Conservation (phyloP, 1,284 basidiomycete genomes). For the Cerrena zonata region DNA sequence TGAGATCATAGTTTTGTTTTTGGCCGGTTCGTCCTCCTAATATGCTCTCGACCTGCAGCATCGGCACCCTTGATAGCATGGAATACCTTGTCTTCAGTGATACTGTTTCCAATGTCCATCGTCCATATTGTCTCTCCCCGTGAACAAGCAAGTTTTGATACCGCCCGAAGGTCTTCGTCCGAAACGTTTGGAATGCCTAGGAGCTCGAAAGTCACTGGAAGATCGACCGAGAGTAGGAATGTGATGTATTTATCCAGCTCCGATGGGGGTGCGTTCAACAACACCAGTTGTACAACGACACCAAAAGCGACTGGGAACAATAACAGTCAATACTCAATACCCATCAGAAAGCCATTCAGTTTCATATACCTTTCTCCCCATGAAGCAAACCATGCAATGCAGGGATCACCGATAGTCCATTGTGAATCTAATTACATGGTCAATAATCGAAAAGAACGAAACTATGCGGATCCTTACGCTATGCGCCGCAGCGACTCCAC, state of each 20-base stretch:
- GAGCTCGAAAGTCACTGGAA: slow-evolving; percentile 28
- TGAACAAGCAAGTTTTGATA: slow-evolving; percentile 26
- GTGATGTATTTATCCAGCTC: slow-evolving; percentile 30
- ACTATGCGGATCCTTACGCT: slow-evolving; percentile 18
- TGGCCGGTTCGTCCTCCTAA: slow-evolving; percentile 20
- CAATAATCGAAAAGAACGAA: neutral
- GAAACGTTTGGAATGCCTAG: slow-evolving; percentile 28
- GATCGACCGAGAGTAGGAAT: slow-evolving; percentile 30
- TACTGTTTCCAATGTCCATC: slow-evolving; percentile 19
- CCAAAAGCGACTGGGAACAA: slow-evolving; percentile 26
- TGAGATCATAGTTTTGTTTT: neutral
- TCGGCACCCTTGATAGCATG: slow-evolving; percentile 30
- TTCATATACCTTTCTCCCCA: slow-evolving; percentile 27
- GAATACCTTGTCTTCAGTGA: slow-evolving; percentile 27
- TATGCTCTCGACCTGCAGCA: slow-evolving; percentile 25
- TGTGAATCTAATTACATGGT: slow-evolving; percentile 24
- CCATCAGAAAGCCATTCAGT: neutral
- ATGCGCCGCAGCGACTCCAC: slow-evolving; percentile 31
- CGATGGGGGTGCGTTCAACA: slow-evolving; percentile 20
- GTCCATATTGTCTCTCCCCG: slow-evolving; percentile 32
- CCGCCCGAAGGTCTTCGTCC: slow-evolving; percentile 25
- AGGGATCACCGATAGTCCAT: slow-evolving; percentile 30
- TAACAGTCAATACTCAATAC: neutral
- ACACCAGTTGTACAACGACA: slow-evolving; percentile 28
- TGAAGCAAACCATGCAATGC: slow-evolving; percentile 27